These are phyloP conservation scores for Kwoniella sp. DNA, from an alignment of 768 basidiomycete species.

Conservation along the genomic window DNA sequence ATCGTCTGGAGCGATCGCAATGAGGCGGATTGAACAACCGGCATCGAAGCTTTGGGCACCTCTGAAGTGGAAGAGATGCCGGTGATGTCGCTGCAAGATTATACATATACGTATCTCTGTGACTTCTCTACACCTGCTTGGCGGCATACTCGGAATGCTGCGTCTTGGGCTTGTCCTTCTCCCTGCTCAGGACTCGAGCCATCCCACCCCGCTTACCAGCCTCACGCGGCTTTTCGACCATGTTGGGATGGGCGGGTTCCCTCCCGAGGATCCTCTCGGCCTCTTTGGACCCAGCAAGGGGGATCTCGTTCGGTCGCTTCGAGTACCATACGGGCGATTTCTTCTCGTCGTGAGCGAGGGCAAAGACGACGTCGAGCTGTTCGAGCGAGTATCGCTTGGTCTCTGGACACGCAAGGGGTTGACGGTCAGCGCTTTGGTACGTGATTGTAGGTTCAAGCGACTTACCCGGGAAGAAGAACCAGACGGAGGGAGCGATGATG, in stretches of 20 bases:
- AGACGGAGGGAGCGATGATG: conserved; percentile 28
- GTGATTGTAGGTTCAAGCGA: too few species aligned
- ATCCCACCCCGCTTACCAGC: not conserved
- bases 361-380: conserved; percentile 37
- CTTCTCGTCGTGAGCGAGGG: conserved; percentile 20
- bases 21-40: too few species aligned
- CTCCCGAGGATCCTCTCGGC: conserved; percentile 18
- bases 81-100: too few species aligned
- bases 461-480: conserved; percentile 24
- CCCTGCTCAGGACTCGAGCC: not conserved
- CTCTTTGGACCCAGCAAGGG: conserved; percentile 24
- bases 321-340: conserved; percentile 23
- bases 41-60: too few species aligned
- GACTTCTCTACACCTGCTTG: not conserved
- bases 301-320: conserved; percentile 15
- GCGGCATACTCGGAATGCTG: not conserved
- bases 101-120: too few species aligned
- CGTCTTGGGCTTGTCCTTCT: not conserved
- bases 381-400: conserved; percentile 28
- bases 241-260: not conserved
- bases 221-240: not conserved
- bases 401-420: too few species aligned
- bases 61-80: too few species aligned
- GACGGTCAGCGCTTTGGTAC: too few species aligned
- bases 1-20: too few species aligned